Evolutionary conservation across 495 filamentous ascomycete species (phyloP).

Genomic region (Podospora tetraspora): DNA sequence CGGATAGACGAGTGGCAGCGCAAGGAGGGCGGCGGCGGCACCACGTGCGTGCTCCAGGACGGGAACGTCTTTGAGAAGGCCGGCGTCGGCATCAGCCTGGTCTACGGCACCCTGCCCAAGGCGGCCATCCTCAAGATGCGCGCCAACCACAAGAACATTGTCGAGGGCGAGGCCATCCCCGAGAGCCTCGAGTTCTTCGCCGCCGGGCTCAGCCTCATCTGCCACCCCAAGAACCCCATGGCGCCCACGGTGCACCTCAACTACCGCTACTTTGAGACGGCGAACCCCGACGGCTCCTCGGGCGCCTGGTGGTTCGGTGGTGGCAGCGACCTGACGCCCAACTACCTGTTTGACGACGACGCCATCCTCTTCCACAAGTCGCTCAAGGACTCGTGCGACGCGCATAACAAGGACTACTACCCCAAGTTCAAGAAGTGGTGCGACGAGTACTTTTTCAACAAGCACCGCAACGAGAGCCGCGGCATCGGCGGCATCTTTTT

Average conservation of each 20-base stretch:
- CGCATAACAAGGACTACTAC: slow-evolving; percentile 88
- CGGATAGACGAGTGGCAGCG: slow-evolving; percentile 79
- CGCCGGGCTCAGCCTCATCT: slow-evolving; percentile 82
- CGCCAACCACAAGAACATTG: slow-evolving; percentile 87
- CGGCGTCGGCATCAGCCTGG: slow-evolving; percentile 88
- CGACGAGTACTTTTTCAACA: slow-evolving; percentile 92
- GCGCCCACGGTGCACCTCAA: slow-evolving; percentile 97
- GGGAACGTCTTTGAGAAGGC: slow-evolving; percentile 98
- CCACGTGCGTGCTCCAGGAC: slow-evolving; percentile 90
- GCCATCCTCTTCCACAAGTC: slow-evolving; percentile 92
- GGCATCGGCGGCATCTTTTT: slow-evolving; percentile 98
- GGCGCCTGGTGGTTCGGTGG: slow-evolving; percentile 98
- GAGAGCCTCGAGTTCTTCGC: slow-evolving; percentile 90
- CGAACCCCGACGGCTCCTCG: slow-evolving; percentile 63
- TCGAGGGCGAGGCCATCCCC: slow-evolving; percentile 49
- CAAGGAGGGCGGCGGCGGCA: slow-evolving; percentile 72
- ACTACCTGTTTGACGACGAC: slow-evolving; percentile 94
- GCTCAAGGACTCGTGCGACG: slow-evolving; percentile 89
- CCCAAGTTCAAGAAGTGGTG: slow-evolving; percentile 97
- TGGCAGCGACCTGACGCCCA: slow-evolving; percentile 87
- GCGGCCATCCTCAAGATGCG: slow-evolving; percentile 91
- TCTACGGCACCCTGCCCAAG: slow-evolving; percentile 87
- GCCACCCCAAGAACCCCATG: slow-evolving; percentile 93
- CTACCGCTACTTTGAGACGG: slow-evolving; percentile 98
- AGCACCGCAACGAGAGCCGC: slow-evolving; percentile 82